These are phyloP conservation scores for Penicillium pancosmium DNA, from an alignment of 495 filamentous ascomycete species.

Conservation along the genomic window DNA sequence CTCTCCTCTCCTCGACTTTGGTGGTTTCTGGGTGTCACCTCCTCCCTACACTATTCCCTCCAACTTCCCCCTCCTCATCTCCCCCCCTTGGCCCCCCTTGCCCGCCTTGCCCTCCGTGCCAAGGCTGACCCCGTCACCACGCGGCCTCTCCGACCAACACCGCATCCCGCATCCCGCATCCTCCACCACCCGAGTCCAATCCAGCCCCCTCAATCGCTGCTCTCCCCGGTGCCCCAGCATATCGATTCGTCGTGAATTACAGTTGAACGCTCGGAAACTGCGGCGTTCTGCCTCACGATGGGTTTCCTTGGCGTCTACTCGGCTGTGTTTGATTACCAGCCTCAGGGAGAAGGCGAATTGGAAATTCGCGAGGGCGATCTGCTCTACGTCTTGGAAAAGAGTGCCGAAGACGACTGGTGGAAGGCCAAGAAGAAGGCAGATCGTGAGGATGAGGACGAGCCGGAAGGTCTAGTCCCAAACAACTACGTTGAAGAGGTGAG, in stretches of 20 bases:
- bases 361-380: slow-evolving; percentile 86
- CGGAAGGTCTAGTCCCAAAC: slow-evolving; percentile 87
- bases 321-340: slow-evolving; percentile 90
- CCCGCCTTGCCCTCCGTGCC: slow-evolving; percentile 21
- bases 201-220: slow-evolving; percentile 24
- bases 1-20: slow-evolving; percentile 14
- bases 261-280: not conserved
- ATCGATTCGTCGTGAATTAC: slow-evolving; percentile 6
- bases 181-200: slow-evolving; percentile 10
- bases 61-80: slow-evolving; percentile 8
- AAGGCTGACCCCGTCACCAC: slow-evolving; percentile 29
- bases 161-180: slow-evolving; percentile 12
- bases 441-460: slow-evolving; percentile 92
- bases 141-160: slow-evolving; percentile 15
- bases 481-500: slow-evolving; percentile 98
- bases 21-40: slow-evolving; percentile 6
- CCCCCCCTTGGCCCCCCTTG: slow-evolving; percentile 12
- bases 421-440: slow-evolving; percentile 95
- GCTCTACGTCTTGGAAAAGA: slow-evolving; percentile 91
- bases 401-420: slow-evolving; percentile 93
- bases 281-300: slow-evolving; percentile 44
- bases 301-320: slow-evolving; percentile 89
- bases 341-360: slow-evolving; percentile 87
- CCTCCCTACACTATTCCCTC: not conserved
- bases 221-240: slow-evolving; percentile 7